Evolutionary conservation across 805 yeast genomes (phyloP), one percentile per base, ranked within the genome.

Genomic region (Wickerhamomyces xylosicus): DNA sequence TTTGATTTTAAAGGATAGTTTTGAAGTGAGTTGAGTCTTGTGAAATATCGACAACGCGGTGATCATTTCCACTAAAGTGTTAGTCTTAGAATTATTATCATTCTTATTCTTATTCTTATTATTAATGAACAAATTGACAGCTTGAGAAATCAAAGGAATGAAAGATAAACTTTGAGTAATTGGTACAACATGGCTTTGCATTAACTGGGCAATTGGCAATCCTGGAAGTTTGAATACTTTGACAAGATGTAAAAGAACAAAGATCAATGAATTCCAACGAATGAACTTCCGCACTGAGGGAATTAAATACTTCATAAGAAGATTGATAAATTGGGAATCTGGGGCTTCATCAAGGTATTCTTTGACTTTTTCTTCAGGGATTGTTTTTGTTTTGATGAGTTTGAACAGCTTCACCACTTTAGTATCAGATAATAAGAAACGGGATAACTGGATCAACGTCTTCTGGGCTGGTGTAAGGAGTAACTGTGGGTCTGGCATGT

Each of bases 401-500:
- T n/a, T n/a, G 29, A 25, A 25, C 9, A 25, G 14, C 13, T 13
- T 25, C 5, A 7, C 13, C n/a, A 25, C 13, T 7, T 25, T 25
- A n/a, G 9, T 4, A 4, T 25, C 29, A 10, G 29, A 4, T 4
- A 25, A 4, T 4, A 25, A 4, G 29, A 25, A 10, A 4, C 29
- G 8, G 8, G 29, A 25, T 7, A 25, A n/a, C 13, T 25, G 29
- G 29, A 25, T 25, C 14, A 25, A 13, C n/a, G 13, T 5, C 13
- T 25, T 25, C 14, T 25, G 29, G 13, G 8, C 13, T 11, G n/a
- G 14, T 8, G 29, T 8, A 4, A 25, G 29, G 4, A 25, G 14
- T 5, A 25, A 13, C 13, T 25, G 29, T 25, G 29, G 44, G 36
- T 33, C 40, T 42, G 19, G 42, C 42, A n/a, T 19, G 5, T 14